A percentile compares a stretch with the other conserved stretches of the same genome.
Evolutionary conservation across 345 rosid genomes (phyloP).

Genomic region (Linum lewisii): DNA sequence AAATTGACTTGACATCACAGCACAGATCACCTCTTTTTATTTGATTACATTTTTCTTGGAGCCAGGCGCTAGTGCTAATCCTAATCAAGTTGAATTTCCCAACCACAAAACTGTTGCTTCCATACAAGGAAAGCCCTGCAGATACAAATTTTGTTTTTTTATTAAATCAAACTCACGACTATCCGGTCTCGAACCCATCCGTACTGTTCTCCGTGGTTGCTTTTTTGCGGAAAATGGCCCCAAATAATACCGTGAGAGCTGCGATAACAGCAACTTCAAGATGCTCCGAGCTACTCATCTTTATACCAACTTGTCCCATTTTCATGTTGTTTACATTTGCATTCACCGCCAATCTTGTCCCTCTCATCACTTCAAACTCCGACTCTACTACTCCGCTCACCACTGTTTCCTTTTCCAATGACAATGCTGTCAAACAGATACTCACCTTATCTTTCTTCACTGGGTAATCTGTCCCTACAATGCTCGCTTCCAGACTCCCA

Average conservation of each 20-base stretch:
- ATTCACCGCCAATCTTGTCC: constrained; percentile 39
- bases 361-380: constrained; percentile 48
- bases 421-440: constrained; percentile 50
- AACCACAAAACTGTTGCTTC: no score
- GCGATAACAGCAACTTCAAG: constrained; percentile 61
- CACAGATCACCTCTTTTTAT: no score
- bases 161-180: no score
- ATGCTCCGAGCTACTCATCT: constrained; percentile 60
- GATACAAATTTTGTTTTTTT: no score
- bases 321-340: constrained; percentile 62
- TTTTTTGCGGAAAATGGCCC: constrained; percentile 42
- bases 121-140: no score
- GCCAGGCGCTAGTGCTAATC: no score
- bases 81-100: no score
- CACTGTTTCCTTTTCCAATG: constrained; percentile 58
- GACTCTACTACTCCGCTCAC: constrained; percentile 65
- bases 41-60: no score
- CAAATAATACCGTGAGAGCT: constrained; percentile 40
- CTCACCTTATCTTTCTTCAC: constrained; percentile 48
- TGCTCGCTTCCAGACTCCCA: constrained; percentile 57
- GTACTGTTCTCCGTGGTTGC: constrained; percentile 17
- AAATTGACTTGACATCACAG: no score
- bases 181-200: constrained; percentile 35
- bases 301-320: constrained; percentile 63
- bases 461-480: constrained; percentile 80